Evolutionary conservation across 768 basidiomycete species (phyloP).

Genomic region (Lentinus brumalis): DNA sequence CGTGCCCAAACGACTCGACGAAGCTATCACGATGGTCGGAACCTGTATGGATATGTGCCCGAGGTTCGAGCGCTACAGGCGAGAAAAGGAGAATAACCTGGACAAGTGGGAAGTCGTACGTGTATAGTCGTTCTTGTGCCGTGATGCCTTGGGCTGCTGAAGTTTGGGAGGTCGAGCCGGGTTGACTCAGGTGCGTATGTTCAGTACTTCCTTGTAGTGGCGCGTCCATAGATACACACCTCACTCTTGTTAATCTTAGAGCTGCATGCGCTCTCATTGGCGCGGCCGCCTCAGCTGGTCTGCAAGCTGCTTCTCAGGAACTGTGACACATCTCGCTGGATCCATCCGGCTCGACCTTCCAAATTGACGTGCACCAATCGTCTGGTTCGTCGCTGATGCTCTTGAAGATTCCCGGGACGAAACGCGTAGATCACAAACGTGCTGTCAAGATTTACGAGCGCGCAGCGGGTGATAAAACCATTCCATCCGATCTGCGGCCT

Average conservation of each 20-base stretch:
- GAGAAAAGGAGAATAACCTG: conserved; percentile 87
- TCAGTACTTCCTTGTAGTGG: background rate
- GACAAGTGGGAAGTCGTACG: conserved; percentile 85
- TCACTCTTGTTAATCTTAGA: background rate
- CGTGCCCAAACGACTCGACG: conserved; percentile 77
- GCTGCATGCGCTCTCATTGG: background rate
- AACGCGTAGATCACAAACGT: conserved; percentile 78
- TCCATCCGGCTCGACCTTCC: conserved; percentile 9
- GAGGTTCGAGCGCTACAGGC: conserved; percentile 86
- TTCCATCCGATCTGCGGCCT: conserved; percentile 92
- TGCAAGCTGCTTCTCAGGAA: background rate
- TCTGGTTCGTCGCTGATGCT: conserved; percentile 34
- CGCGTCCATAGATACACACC: background rate
- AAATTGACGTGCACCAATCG: background rate
- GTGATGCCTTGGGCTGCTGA: conserved; percentile 9
- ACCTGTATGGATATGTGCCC: conserved; percentile 96
- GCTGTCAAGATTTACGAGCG: conserved; percentile 97
- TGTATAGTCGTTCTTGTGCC: conserved; percentile 18
- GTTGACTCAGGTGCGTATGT: conserved; percentile 11
- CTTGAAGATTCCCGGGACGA: conserved; percentile 74
- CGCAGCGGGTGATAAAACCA: conserved; percentile 87
- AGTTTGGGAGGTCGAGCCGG: conserved; percentile 18
- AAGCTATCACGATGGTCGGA: conserved; percentile 91
- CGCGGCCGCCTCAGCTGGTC: background rate
- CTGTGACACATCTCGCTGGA: background rate